Evolutionary conservation across 2,329 filamentous ascomycete species (phyloP).

Genomic region (Ambrosiella cleistominuta): DNA sequence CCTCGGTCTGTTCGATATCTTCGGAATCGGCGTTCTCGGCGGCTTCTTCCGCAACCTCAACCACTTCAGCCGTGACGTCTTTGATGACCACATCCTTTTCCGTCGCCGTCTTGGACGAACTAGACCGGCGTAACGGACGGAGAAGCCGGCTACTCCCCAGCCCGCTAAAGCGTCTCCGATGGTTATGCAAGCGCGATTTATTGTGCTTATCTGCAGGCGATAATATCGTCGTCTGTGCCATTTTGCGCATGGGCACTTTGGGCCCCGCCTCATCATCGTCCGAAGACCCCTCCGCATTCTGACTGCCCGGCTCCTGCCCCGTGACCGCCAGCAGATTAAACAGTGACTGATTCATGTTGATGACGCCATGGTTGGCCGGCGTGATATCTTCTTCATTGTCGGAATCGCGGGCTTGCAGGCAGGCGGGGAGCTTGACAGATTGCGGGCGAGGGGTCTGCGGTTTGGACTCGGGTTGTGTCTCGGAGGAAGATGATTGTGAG

Average conservation of each 20-base stretch:
- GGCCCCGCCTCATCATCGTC: neutral
- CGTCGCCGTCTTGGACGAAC: neutral
- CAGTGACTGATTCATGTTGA: constrained; percentile 84
- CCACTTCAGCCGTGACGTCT: neutral
- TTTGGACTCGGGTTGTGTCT: neutral
- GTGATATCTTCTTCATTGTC: constrained; percentile 33
- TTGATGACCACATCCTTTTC: neutral
- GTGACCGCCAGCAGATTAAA: constrained; percentile 73
- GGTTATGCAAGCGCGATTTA: constrained; percentile 51
- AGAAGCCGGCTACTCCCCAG: neutral
- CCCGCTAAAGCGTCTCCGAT: constrained; percentile 39
- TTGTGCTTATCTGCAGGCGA: constrained; percentile 52
- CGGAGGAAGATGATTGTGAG: neutral
- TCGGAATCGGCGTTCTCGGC: constrained; percentile 37
- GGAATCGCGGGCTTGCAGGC: neutral
- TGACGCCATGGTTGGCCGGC: constrained; percentile 25
- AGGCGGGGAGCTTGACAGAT: neutral
- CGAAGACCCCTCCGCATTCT: neutral
- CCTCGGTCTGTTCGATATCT: neutral
- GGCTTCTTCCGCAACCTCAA: constrained; percentile 35
- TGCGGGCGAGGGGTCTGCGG: neutral
- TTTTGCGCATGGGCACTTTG: neutral
- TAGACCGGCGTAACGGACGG: neutral
- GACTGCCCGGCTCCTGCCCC: neutral
- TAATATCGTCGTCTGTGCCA: neutral